phyloP scores from a whole-genome alignment of 345 rosid genomes.

The Sisymbrium altissimum region DNA sequence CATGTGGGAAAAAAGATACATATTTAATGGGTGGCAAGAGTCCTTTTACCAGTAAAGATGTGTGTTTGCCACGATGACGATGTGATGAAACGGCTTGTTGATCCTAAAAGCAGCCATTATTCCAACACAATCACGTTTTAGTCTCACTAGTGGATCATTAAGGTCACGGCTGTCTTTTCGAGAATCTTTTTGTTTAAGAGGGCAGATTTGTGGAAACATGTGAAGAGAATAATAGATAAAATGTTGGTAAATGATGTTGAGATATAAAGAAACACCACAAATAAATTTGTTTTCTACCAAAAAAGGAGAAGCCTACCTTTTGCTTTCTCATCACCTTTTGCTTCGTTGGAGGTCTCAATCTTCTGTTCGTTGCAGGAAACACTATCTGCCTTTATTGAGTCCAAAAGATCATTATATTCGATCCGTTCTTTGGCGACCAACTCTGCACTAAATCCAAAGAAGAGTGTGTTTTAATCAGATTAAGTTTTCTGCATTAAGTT shows the following conservation, averaged over 20 bases:
- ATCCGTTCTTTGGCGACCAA: conserved; percentile 66
- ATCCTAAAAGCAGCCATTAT: conserved; percentile 86
- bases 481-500: background rate
- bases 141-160: conserved; percentile 70
- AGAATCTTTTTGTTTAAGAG: conserved; percentile 27
- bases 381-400: conserved; percentile 37
- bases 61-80: conserved; percentile 80
- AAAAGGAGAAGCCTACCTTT: conserved; percentile 50
- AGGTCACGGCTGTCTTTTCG: conserved; percentile 61
- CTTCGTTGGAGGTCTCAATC: conserved; percentile 27
- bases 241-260: conserved; percentile 23
- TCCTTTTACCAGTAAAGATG: conserved; percentile 73
- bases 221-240: background rate
- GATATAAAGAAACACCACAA: conserved; percentile 19
- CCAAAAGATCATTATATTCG: conserved; percentile 88
- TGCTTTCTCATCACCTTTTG: conserved; percentile 36
- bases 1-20: background rate
- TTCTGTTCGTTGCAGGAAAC: conserved; percentile 32
- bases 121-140: conserved; percentile 89
- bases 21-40: conserved; percentile 1
- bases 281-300: background rate
- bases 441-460: conserved; percentile 64
- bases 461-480: conserved; percentile 6
- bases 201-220: conserved; percentile 10
- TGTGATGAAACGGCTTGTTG: conserved; percentile 49